These are phyloP conservation scores for Pichia sp. DNA, from an alignment of 1,139 yeast species.

Conservation along the genomic window DNA sequence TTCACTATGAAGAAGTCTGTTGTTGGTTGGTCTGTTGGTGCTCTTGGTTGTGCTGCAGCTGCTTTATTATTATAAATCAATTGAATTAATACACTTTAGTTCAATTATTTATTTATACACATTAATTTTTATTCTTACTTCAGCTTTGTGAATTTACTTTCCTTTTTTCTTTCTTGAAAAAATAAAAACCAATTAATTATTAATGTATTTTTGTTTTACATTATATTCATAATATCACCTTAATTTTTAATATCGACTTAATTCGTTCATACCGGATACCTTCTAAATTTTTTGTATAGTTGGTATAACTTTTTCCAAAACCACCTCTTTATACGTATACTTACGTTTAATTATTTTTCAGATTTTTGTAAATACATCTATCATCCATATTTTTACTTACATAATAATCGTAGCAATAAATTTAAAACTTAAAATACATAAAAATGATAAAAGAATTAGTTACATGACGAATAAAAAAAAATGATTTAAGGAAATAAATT, in stretches of 20 bases:
- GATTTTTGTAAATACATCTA: no score
- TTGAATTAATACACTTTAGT: neutral
- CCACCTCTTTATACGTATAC: neutral
- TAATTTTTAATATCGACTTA: neutral
- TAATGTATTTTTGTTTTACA: neutral
- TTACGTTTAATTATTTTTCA: no score
- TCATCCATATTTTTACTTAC: no score
- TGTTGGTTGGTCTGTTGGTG: conserved; percentile 25
- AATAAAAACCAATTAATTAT: neutral
- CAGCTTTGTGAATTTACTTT: no score
- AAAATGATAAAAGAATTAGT: no score
- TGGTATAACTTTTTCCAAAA: neutral
- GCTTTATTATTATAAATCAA: conserved; percentile 26
- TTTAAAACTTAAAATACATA: no score
- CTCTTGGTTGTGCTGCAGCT: conserved; percentile 25
- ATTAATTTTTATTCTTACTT: neutral
- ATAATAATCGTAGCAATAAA: no score
- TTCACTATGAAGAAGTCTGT: conserved; percentile 18
- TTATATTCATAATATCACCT: neutral
- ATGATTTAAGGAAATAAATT: no score
- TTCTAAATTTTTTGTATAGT: neutral
- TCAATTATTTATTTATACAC: neutral
- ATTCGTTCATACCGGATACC: neutral
- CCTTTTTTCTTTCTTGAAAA: neutral
- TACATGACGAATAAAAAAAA: no score